A percentile compares a stretch with the other conserved stretches of the same genome.
Evolutionary conservation across 2,329 filamentous ascomycete genomes (phyloP).

Genomic region (Pochonia chlamydosporia): DNA sequence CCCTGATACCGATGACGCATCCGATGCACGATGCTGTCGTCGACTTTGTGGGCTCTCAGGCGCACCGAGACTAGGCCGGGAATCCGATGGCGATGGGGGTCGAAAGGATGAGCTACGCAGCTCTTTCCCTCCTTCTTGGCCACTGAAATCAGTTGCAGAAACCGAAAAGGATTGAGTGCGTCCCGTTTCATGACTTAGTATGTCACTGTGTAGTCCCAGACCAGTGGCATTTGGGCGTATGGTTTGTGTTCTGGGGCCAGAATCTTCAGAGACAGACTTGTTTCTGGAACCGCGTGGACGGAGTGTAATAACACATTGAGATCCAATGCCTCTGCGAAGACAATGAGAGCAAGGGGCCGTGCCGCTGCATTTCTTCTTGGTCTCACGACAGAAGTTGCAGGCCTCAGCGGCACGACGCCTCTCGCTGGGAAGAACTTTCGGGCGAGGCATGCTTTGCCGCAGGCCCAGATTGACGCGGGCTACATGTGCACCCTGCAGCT

Average conservation of each 20-base stretch:
- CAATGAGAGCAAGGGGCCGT: slow-evolving; percentile 43
- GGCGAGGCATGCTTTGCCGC: slow-evolving; percentile 38
- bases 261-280: slow-evolving; percentile 4
- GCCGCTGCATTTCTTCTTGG: slow-evolving; percentile 46
- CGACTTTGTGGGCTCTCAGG: slow-evolving; percentile 3
- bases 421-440: slow-evolving; percentile 42
- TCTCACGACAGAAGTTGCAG: slow-evolving; percentile 39
- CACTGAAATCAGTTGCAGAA: background rate
- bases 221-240: background rate
- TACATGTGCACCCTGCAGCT: background rate
- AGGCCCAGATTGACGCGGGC: background rate
- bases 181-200: background rate
- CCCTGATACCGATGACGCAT: slow-evolving; percentile 9
- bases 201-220: background rate
- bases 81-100: slow-evolving; percentile 24
- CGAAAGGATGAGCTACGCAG: slow-evolving; percentile 9
- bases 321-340: slow-evolving; percentile 33
- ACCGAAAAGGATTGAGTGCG: background rate
- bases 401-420: slow-evolving; percentile 43
- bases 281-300: slow-evolving; percentile 20
- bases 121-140: slow-evolving; percentile 7
- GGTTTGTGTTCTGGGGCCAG: slow-evolving; percentile 3
- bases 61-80: slow-evolving; percentile 17
- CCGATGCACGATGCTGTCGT: background rate
- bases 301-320: slow-evolving; percentile 29